Conservation (phyloP, 768 basidiomycete species). For the Leccinellum luteum region DNA sequence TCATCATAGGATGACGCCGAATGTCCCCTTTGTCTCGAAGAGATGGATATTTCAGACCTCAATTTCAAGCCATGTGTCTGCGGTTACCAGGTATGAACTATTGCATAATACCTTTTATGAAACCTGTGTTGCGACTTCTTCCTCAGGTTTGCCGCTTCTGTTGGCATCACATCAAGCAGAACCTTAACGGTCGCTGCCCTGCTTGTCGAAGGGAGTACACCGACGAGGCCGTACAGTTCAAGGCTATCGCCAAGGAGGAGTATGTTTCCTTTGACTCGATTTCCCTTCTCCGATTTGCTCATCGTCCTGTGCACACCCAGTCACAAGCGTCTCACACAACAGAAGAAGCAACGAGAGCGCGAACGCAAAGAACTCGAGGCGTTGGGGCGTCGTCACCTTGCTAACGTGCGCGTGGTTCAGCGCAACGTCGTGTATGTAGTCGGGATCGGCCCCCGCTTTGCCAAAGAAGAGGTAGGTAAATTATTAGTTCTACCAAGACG, state of each 20-base stretch:
- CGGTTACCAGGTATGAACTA: slow-evolving; percentile 80
- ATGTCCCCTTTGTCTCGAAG: slow-evolving; percentile 96
- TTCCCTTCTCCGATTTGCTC: slow-evolving; percentile 9
- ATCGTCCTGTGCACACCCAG: slow-evolving; percentile 40
- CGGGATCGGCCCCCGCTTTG: slow-evolving; percentile 90
- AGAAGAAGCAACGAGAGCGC: slow-evolving; percentile 92
- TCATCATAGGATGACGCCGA: slow-evolving; percentile 86
- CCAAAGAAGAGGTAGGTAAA: slow-evolving; percentile 87
- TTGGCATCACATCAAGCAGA: slow-evolving; percentile 97
- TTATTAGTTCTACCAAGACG: background rate
- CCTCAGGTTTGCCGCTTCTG: slow-evolving; percentile 96
- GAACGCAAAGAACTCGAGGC: slow-evolving; percentile 93
- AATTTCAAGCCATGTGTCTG: slow-evolving; percentile 99
- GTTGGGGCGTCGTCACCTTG: slow-evolving; percentile 78
- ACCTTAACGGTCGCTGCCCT: slow-evolving; percentile 94
- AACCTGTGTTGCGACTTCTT: slow-evolving; percentile 11
- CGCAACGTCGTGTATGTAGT: slow-evolving; percentile 95
- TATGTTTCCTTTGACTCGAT: slow-evolving; percentile 42
- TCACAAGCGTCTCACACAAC: slow-evolving; percentile 90
- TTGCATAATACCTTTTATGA: slow-evolving; percentile 17
- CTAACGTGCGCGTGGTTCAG: slow-evolving; percentile 95
- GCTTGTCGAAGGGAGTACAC: slow-evolving; percentile 93
- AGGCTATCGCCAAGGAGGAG: slow-evolving; percentile 94
- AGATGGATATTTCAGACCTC: slow-evolving; percentile 98
- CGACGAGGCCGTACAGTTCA: slow-evolving; percentile 92